Percentiles rank a stretch among this genome's conserved stretches.
These are phyloP conservation scores for Syzygium grande DNA, from an alignment of 345 rosid species.

Conservation along the genomic window DNA sequence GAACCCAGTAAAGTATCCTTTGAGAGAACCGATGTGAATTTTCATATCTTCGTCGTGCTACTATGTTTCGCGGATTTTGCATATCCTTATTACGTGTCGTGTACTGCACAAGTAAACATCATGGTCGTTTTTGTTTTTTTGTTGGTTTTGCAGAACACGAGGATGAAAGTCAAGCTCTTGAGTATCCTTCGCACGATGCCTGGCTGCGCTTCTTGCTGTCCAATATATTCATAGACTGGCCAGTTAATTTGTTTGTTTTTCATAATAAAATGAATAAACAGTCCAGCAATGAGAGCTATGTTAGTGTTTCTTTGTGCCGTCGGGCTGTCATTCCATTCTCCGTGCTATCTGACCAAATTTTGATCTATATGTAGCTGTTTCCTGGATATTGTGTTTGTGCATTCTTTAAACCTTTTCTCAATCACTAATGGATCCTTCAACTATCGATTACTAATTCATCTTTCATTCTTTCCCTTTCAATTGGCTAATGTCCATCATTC, in stretches of 20 bases:
- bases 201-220: neutral
- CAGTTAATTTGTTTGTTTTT: neutral
- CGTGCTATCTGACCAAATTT: neutral
- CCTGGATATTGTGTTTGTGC: neutral
- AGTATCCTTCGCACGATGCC: conserved; percentile 33
- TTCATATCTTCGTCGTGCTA: neutral
- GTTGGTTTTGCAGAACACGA: conserved; percentile 16
- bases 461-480: neutral
- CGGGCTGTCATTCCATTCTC: neutral
- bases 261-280: neutral
- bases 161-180: conserved; percentile 56
- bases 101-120: neutral
- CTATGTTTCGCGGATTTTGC: neutral
- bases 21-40: neutral
- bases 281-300: neutral
- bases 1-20: neutral
- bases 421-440: neutral
- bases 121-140: neutral
- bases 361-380: neutral
- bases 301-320: neutral
- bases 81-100: neutral
- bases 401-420: neutral
- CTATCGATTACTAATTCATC: neutral
- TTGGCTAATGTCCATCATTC: neutral
- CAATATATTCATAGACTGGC: neutral